Base-by-base conservation (phyloP, 306 rosid genomes). In the Heteromeles arbutifolia region DNA sequence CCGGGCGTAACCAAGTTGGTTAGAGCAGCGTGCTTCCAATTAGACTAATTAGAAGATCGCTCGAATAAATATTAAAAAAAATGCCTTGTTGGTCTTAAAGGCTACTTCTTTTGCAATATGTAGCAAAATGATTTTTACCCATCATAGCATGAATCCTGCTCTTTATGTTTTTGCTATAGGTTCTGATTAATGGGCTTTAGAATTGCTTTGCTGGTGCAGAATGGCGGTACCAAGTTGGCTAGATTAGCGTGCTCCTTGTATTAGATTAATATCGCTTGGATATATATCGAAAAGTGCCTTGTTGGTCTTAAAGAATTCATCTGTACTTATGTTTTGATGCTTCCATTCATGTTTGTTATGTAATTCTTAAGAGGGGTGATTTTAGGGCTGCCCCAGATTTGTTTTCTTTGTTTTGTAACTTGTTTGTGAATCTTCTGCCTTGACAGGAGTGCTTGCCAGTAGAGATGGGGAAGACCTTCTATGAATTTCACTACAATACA, bases 401-500 rank as follows among this genome's bases (percentile, higher is more conserved):
- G 8, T 4, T 34, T 34, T 70, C 5, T 28, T 71, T 32, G 4
- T 37, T 37, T 52, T 19, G 48, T 32, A 31, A 70, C 11, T 18
- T 34, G 28, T 32, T 73, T 54, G 25, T 75, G 14, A 54, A 73
- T 31, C 31, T 65, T 13, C 41, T 41, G 29, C 44, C 41, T 77
- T 82, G 17, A 39, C 73, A 95, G 99, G 96, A 92, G 71, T 90
- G 93, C 80, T 82, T 95, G 84, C 82, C 83, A 74, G 86, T 86
- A 59, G 82, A 83, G 85, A 89, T 79, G 80, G 92, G 93, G 80
- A 88, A 83, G 65, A 77, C 74, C 43, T 95, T 85, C 72, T 95
- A 85, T 84, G 99, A 95, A 83, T 95, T 95, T 75, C 91, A 86
- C 80, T 92, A 87, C 87, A 95, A 90, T 65, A 92, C 99, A 53